Evolutionary conservation across 257 asterid species (phyloP).

Genomic region (Solanum rostratum): DNA sequence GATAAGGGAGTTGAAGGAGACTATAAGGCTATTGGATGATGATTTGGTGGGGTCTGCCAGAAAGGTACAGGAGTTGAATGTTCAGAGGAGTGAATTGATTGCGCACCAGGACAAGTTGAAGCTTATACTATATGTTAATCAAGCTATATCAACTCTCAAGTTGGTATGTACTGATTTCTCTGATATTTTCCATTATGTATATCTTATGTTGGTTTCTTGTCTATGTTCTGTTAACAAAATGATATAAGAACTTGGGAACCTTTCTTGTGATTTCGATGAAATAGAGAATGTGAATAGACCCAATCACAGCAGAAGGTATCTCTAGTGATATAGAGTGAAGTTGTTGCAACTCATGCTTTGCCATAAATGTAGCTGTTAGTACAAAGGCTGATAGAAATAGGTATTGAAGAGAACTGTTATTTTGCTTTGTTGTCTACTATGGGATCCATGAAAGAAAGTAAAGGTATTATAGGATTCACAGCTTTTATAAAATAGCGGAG

Average conservation of each 20-base stretch:
- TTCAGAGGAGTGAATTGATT: conserved; percentile 50
- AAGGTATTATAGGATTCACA: not conserved
- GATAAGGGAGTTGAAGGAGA: conserved; percentile 84
- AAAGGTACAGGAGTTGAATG: conserved; percentile 67
- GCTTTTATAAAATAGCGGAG: not conserved
- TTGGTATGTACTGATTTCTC: conserved; percentile 33
- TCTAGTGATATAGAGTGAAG: not conserved
- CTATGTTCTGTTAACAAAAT: not conserved
- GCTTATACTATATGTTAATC: conserved; percentile 84
- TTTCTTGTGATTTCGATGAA: not conserved
- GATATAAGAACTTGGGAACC: not conserved
- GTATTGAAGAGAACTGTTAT: not conserved
- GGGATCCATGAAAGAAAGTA: not conserved
- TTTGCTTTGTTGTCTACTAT: not conserved
- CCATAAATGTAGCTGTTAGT: not conserved
- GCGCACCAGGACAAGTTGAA: conserved; percentile 64
- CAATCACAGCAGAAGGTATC: not conserved
- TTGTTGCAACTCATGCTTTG: not conserved
- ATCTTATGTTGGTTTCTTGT: not conserved
- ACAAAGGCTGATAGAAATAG: not conserved
- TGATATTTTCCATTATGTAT: not conserved
- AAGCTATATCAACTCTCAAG: conserved; percentile 85
- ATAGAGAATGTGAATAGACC: not conserved
- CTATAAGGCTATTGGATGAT: conserved; percentile 62
- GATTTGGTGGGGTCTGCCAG: conserved; percentile 85